These are phyloP conservation scores for Gastrodia elata DNA, from an alignment of 106 monocot species.

Conservation along the genomic window DNA sequence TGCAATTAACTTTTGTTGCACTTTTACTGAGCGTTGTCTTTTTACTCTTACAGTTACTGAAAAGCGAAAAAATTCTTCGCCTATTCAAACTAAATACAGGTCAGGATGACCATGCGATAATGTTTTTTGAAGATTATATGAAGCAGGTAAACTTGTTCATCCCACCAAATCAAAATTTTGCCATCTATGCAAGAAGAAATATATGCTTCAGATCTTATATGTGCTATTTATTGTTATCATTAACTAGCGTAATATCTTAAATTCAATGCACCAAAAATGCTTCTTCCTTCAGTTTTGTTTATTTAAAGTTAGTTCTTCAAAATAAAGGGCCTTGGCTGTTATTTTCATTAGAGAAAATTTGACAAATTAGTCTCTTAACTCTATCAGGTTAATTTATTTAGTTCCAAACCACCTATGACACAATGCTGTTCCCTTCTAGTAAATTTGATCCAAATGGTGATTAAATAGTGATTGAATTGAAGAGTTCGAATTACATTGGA, in stretches of 20 bases:
- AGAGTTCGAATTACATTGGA: no score
- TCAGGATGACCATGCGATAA: slow-evolving; percentile 93
- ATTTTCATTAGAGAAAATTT: background rate
- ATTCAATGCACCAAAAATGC: background rate
- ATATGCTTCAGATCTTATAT: background rate
- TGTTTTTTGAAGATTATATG: slow-evolving; percentile 84
- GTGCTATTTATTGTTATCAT: background rate
- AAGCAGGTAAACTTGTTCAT: slow-evolving; percentile 30
- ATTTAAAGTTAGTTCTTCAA: background rate
- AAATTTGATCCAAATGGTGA: no score
- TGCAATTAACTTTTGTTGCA: background rate
- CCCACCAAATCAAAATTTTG: background rate
- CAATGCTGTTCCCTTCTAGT: no score
- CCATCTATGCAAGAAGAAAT: slow-evolving; percentile 1
- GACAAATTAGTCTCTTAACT: no score
- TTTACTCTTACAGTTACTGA: slow-evolving; percentile 40
- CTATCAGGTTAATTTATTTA: no score
- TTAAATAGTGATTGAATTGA: no score
- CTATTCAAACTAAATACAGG: slow-evolving; percentile 84
- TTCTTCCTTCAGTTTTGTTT: background rate
- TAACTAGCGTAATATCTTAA: background rate
- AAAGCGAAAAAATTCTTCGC: slow-evolving; percentile 65
- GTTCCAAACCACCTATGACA: no score
- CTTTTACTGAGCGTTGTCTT: background rate
- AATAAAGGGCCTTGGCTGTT: background rate